These are phyloP conservation scores for Cantharellus cinnabarinus DNA, from an alignment of 768 basidiomycete genomes.

Conservation along the genomic window DNA sequence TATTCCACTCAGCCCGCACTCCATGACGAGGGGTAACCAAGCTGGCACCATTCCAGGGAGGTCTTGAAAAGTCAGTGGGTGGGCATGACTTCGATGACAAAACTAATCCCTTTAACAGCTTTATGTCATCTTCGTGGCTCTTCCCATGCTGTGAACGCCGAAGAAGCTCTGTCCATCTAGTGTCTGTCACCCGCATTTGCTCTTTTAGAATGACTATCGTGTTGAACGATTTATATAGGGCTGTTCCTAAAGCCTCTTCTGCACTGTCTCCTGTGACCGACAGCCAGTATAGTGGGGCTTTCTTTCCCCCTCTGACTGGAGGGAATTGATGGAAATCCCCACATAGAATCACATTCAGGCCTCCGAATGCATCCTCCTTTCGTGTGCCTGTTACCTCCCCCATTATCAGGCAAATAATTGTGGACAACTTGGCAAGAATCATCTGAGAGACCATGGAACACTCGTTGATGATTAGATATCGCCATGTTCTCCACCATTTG, in stretches of 20 bases:
- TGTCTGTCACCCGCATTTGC: too few relatives aligned
- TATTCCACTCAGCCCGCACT: slow-evolving; percentile 21
- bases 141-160: too few relatives aligned
- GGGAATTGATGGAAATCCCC: slow-evolving; percentile 17
- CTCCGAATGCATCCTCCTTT: slow-evolving; percentile 17
- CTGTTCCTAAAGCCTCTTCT: too few relatives aligned
- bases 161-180: too few relatives aligned
- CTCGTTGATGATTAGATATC: too few relatives aligned
- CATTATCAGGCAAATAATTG: neutral
- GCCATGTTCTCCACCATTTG: too few relatives aligned
- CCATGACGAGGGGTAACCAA: slow-evolving; percentile 22
- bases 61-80: slow-evolving; percentile 10
- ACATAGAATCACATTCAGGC: slow-evolving; percentile 19
- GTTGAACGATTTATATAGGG: too few relatives aligned
- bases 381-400: slow-evolving; percentile 10
- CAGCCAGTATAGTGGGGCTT: slow-evolving; percentile 6
- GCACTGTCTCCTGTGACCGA: too few relatives aligned
- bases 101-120: slow-evolving; percentile 13
- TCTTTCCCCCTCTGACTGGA: too few relatives aligned
- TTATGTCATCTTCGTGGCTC: slow-evolving; percentile 13
- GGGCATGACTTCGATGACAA: slow-evolving; percentile 8
- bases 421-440: too few relatives aligned
- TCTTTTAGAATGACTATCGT: too few relatives aligned
- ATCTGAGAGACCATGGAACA: too few relatives aligned
- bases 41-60: slow-evolving; percentile 18